Base-by-base conservation (phyloP, 176 grass and related monocot species). In the Zea luxurians region DNA sequence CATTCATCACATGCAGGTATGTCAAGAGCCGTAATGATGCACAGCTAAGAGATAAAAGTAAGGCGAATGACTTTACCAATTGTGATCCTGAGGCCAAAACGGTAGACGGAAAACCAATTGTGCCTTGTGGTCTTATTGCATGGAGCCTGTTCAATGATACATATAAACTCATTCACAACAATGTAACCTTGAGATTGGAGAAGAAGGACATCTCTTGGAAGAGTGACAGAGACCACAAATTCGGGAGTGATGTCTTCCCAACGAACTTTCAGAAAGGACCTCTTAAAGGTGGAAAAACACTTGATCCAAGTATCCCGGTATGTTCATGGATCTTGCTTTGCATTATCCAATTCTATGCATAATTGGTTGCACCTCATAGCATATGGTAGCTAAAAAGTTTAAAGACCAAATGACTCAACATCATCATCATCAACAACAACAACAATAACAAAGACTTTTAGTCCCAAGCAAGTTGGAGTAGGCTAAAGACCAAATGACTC, bases 81-180 rank as follows among this genome's bases (percentile, higher is more conserved):
- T 98, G 95, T 80, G 95, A 98, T 66, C 95, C 91, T 15, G 95
- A 98, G 83, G 45, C 53, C 54, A 61, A 11, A 61, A 85, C 57
- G 18, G 7, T 0, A 34, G 44, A 88, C 83, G 85, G 89, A 73
- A 52, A 55, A 17, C 61, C 78, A 41, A 94, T 98, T 2, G 66
- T 98, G 62, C 95, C 95, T 71, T 98, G 95, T 80, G 95, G 95
- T 68, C 83, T 98, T 36, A 98, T 98, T 79, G 95, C 95, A 45
- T 92, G 95, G 91, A 98, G 95, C 89, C 64, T 88, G 63, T 97
- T 97, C 37, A 97, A 97, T 72, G 95, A 97, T 50, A 90, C 95
- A n/a, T 94, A 97, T 69, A 77, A 2, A 47, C 93, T 97, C 35
- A 13, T 17, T 13, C 75, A 3, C 76, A 81, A 84, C 36, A 78